Conservation (phyloP, 1,284 basidiomycete species). For the Cerioporus squamosus region DNA sequence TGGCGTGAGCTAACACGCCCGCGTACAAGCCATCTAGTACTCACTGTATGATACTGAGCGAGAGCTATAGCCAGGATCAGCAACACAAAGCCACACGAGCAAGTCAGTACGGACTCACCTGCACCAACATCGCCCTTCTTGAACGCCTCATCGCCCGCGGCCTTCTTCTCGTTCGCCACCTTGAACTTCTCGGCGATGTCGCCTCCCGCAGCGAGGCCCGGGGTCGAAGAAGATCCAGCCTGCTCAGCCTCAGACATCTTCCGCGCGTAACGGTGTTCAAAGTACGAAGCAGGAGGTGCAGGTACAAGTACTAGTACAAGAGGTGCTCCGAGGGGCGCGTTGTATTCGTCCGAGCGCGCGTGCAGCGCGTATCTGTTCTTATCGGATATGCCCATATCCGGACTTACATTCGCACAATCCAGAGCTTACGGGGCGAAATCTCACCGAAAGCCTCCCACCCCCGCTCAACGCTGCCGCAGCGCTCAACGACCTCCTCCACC, state of each 20-base stretch:
- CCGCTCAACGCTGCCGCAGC: neutral
- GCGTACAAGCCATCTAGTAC: neutral
- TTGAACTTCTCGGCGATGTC: conserved; percentile 53
- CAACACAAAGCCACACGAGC: neutral
- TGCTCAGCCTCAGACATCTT: conserved; percentile 7
- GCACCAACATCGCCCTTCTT: conserved; percentile 63
- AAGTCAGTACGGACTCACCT: conserved; percentile 47
- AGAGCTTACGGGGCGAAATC: neutral
- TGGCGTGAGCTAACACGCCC: conserved; percentile 1
- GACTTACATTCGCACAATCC: neutral
- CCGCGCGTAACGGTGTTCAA: neutral
- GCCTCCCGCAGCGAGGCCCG: conserved; percentile 19
- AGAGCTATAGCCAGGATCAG: conserved; percentile 50
- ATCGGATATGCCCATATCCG: neutral
- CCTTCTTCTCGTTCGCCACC: conserved; percentile 71
- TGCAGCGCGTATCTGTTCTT: neutral
- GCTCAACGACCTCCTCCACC: conserved; percentile 4
- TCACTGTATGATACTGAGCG: conserved; percentile 67
- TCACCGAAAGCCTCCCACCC: neutral
- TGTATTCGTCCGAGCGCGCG: neutral
- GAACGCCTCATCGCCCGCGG: conserved; percentile 75
- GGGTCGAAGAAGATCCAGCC: neutral
- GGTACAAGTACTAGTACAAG: neutral
- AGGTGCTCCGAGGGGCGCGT: neutral
- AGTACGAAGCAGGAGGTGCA: neutral